Evolutionary conservation across 352 stramenopile genomes (phyloP), one percentile per base, ranked within the genome.

Genomic region (Pythium pyrilobum): DNA sequence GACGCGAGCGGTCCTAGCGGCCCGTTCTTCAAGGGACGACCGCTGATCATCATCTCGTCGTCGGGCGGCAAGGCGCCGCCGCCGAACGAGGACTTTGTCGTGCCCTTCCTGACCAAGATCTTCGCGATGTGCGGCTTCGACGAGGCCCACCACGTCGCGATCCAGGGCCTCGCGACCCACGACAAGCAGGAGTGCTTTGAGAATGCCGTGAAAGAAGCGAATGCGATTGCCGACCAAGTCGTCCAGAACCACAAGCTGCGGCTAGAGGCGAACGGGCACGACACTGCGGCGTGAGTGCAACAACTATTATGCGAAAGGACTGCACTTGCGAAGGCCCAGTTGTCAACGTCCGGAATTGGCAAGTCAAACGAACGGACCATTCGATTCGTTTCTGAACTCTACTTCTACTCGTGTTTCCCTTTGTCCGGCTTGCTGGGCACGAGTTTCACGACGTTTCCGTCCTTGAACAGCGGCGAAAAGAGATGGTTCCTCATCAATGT

Each of bases 91-190:
- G 77, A 85, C 58, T 88, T 77, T 64, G 75, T 88, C 39, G 81
- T 80, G 47, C 75, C 75, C 15, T 90, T 84, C 60, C 62, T 85
- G 46, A 74, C 62, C 59, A 84, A 80, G 62, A 87, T 88, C 47
- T 88, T 88, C 33, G 77, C 74, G 39, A 84, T 88, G 75, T 88
- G 77, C 52, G 75, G 77, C 38, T 88, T 86, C 42, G 73, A 85
- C 52, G 73, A 86, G 27, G 56, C 74, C 16, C 66, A 88, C 46
- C 75, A 81, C 40, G 75, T 89, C 24, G 71, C 73, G 45, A 85
- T 89, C 43, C 59, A 84, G 38, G 71, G 73, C 0, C 69, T 89
- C 15, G 73, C 77, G 6, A 82, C 64, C 11, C 67, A 81, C 42
- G 74, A 85, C 69, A 89, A 89, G 65, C 64, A 89, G 34, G 31